A percentile compares a stretch with the other conserved stretches of the same genome.
Conservation (phyloP, 1,284 basidiomycete species). For the Microbotryum saponariae region DNA sequence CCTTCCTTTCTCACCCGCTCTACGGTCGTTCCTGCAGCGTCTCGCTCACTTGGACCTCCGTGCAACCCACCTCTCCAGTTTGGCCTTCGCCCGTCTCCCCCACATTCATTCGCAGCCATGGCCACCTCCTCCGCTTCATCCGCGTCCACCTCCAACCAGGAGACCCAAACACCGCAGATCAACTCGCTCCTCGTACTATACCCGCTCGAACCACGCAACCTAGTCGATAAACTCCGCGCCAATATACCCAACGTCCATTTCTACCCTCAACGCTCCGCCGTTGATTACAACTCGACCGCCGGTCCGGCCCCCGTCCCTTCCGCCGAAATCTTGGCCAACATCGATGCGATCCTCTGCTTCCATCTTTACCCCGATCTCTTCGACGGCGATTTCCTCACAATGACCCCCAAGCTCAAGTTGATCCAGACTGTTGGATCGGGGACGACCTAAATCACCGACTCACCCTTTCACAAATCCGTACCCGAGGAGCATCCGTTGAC, state of each 20-base stretch:
- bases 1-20: too few relatives aligned
- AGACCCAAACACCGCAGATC: too few relatives aligned
- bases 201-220: neutral
- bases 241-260: neutral
- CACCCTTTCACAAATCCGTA: conserved; percentile 13
- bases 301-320: neutral
- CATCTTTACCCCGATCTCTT: too few relatives aligned
- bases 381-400: neutral
- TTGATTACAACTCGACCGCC: neutral
- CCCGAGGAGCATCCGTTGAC: neutral
- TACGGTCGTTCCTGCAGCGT: too few relatives aligned
- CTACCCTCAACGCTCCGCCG: neutral
- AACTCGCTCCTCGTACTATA: too few relatives aligned
- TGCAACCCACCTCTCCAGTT: too few relatives aligned
- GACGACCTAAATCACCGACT: conserved; percentile 5
- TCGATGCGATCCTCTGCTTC: conserved; percentile 21
- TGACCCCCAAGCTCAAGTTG: conserved; percentile 20
- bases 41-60: too few relatives aligned
- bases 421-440: conserved; percentile 10
- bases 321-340: neutral
- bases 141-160: too few relatives aligned
- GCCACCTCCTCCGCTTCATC: too few relatives aligned
- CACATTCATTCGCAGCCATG: too few relatives aligned
- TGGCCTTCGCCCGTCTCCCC: too few relatives aligned
- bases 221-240: conserved; percentile 7